Percentiles rank a stretch among this genome's conserved stretches.
Evolutionary conservation across 1,284 basidiomycete genomes (phyloP).

Genomic region (Leccinum fallax): DNA sequence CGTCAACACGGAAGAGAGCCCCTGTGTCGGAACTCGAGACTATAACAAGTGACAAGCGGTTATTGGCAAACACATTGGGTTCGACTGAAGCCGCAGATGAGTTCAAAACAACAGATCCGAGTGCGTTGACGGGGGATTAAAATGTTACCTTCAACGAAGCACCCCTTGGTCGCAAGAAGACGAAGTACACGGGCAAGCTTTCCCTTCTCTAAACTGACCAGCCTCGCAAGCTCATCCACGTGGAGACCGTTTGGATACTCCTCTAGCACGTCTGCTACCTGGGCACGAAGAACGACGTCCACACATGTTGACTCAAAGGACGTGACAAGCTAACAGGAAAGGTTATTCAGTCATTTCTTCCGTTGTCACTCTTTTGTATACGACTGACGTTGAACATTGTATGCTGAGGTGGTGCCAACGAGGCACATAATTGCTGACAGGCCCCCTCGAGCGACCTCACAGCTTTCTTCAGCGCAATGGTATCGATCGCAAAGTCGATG

Average conservation of each 20-base stretch:
- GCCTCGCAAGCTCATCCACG: conserved; percentile 25
- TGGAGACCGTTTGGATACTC: conserved; percentile 29
- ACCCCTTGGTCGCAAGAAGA: conserved; percentile 34
- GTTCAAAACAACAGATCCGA: background rate
- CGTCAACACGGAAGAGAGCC: conserved; percentile 11
- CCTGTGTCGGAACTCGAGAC: conserved; percentile 15
- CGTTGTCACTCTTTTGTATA: background rate
- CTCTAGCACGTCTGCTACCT: conserved; percentile 29
- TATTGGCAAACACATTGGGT: conserved; percentile 30
- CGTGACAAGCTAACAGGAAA: conserved; percentile 14
- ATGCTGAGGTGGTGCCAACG: conserved; percentile 33
- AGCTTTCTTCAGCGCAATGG: conserved; percentile 29
- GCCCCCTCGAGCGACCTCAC: conserved; percentile 32
- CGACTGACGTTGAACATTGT: conserved; percentile 31
- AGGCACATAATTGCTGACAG: conserved; percentile 31
- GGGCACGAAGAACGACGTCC: conserved; percentile 22
- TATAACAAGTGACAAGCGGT: conserved; percentile 30
- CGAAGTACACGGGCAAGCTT: conserved; percentile 38
- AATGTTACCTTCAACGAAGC: conserved; percentile 34
- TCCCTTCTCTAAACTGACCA: conserved; percentile 28
- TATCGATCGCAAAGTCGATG: conserved; percentile 25
- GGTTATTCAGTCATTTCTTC: background rate
- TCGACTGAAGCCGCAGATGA: conserved; percentile 16
- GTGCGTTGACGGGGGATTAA: too few relatives aligned
- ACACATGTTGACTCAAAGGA: conserved; percentile 32